Base-by-base conservation (phyloP, 1,284 basidiomycete species). In the Microbotryum silenes-acaulis region DNA sequence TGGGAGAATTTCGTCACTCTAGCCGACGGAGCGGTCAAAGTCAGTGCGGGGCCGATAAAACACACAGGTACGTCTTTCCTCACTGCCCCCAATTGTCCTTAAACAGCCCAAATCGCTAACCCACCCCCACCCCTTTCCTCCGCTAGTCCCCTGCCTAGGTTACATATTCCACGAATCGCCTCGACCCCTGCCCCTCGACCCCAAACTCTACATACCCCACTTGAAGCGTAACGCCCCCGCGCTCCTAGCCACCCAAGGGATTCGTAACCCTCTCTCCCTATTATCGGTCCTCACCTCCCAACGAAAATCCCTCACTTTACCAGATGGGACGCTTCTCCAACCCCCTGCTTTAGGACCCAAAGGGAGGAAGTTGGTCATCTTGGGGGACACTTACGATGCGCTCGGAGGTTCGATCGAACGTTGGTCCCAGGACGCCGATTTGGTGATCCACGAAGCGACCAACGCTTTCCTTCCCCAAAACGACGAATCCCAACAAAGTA, bases 361-460 rank as follows among this genome's bases (percentile, higher is more conserved):
- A 2, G 89, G 89, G 6, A 80, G 88, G 51, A 88, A 88, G 73
- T 70, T 92, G 23, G 84, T 83, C 44, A 82, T 92, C 59, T 78
- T 91, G 42, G 89, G 89, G 0, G 88, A 91, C 72, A 89, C 87
- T 1, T 81, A 77, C 67, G 83, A 89, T 70, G 79, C 71, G 18
- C 7, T 29, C 9, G 50, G 25, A n/a, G 10, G 27, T 6, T 73
- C 77, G 2, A 80, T 88, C 60, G 74, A 79, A 14, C 81, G 82
- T 5, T 78, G 88, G 18, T 81, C 84, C 65, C 72, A 75, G 68
- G 82, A 81, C 58, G 81, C 85, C 21, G 85, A 88, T 68, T 65
- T 90, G 12, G 80, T 85, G 56, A 79, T 86, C 7, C 91, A 94
- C 75, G 91, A 94, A 77, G 85, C 87, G 23, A 92, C 89, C 4